Evolutionary conservation across 805 yeast genomes (phyloP).

Genomic region (Cyberlindnera maclurae): DNA sequence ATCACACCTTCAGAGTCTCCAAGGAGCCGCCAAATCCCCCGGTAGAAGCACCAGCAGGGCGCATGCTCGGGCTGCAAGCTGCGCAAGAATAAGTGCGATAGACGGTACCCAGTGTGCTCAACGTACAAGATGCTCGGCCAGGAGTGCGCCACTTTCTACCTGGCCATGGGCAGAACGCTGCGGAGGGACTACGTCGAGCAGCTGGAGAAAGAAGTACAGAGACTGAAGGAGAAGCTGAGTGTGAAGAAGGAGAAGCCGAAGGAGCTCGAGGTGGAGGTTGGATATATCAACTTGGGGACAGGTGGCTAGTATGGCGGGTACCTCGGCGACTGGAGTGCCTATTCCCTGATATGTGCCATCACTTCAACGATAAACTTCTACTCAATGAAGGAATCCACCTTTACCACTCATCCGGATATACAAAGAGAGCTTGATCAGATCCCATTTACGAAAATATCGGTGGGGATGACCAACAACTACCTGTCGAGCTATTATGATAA

Average conservation of each 20-base stretch:
- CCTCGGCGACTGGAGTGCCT: constrained; percentile 27
- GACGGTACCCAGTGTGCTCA: constrained; percentile 40
- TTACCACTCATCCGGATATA: constrained; percentile 6
- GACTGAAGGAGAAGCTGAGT: not conserved
- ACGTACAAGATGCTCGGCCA: constrained; percentile 33
- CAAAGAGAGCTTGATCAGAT: constrained; percentile 4
- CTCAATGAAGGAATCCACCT: not conserved
- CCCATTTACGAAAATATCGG: constrained; percentile 20
- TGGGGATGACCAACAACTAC: constrained; percentile 9
- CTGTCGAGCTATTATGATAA: constrained; percentile 21
- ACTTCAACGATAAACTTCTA: constrained; percentile 20
- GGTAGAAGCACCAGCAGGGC: constrained; percentile 29
- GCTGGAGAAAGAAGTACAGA: constrained; percentile 30
- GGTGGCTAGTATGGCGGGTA: constrained; percentile 24
- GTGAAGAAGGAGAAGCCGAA: not conserved
- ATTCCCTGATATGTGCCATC: constrained; percentile 27
- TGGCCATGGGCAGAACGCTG: constrained; percentile 40
- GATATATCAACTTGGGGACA: constrained; percentile 25
- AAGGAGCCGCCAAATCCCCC: constrained; percentile 2
- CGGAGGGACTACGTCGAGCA: constrained; percentile 39
- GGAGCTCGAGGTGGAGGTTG: constrained; percentile 24
- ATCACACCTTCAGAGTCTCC: constrained; percentile 7
- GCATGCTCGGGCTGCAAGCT: constrained; percentile 46
- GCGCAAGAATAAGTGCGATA: constrained; percentile 46
- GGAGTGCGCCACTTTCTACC: constrained; percentile 41